phyloP scores from a whole-genome alignment of 139 green algal genomes.

The Volvox africanus region DNA sequence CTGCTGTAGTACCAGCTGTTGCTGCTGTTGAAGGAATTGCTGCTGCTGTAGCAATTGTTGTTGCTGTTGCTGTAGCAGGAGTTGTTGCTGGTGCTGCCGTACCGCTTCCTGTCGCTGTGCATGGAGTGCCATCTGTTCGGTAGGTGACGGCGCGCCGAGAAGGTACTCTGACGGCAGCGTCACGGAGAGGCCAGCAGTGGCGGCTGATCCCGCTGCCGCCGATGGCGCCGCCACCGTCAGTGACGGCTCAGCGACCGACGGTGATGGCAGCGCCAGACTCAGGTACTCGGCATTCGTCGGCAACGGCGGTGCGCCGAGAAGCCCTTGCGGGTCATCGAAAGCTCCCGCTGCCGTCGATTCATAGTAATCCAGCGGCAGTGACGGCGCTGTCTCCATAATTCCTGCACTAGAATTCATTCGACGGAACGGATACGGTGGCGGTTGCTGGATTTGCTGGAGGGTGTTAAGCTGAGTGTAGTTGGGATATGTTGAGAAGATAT shows the following conservation, averaged over 20 bases:
- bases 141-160: neutral
- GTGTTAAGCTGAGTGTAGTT: neutral
- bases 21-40: neutral
- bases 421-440: neutral
- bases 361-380: neutral
- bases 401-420: neutral
- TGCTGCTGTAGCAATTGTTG: neutral
- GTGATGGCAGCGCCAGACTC: neutral
- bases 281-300: neutral
- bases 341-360: neutral
- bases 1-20: neutral
- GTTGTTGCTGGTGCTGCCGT: neutral
- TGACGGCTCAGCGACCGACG: neutral
- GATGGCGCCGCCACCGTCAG: neutral
- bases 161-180: constrained; percentile 21
- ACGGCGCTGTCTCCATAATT: neutral
- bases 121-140: neutral
- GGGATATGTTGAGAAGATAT: neutral
- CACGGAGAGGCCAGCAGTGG: neutral
- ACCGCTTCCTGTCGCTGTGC: neutral
- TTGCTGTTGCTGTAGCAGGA: neutral
- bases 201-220: neutral
- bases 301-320: neutral
- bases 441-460: neutral
- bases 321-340: neutral